A percentile compares a stretch with the other conserved stretches of the same genome.
Evolutionary conservation across 2,329 filamentous ascomycete species (phyloP).

Genomic region (Fusarium sp.): DNA sequence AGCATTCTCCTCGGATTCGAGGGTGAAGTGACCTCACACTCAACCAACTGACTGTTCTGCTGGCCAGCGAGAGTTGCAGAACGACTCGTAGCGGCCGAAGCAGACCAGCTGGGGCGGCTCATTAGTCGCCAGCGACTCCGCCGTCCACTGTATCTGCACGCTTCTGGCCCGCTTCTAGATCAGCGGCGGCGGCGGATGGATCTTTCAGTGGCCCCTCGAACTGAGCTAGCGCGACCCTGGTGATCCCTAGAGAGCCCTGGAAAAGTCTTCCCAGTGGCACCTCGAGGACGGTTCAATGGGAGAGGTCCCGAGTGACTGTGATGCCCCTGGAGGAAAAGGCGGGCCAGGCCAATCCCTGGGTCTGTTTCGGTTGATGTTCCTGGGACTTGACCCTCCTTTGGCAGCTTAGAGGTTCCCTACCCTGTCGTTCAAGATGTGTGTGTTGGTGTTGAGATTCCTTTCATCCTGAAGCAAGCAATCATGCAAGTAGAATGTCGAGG

Average conservation of each 20-base stretch:
- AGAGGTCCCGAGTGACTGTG: conserved; percentile 27
- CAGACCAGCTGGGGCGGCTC: conserved; percentile 40
- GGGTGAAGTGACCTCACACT: conserved; percentile 28
- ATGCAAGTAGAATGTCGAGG: background rate
- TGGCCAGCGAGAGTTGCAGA: conserved; percentile 37
- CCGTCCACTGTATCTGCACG: conserved; percentile 36
- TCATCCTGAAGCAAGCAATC: background rate
- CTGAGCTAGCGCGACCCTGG: conserved; percentile 28
- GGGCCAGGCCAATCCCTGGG: conserved; percentile 36
- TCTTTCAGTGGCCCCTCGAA: conserved; percentile 31
- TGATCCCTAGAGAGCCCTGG: conserved; percentile 31
- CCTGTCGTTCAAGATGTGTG: background rate
- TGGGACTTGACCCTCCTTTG: conserved; percentile 35
- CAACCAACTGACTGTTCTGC: conserved; percentile 9
- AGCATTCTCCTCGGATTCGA: conserved; percentile 5
- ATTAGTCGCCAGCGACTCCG: conserved; percentile 43
- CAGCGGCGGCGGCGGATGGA: conserved; percentile 45
- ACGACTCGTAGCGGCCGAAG: conserved; percentile 44
- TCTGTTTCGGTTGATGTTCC: conserved; percentile 38
- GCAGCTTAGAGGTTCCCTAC: conserved; percentile 25
- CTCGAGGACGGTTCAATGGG: conserved; percentile 11
- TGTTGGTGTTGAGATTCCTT: conserved; percentile 19
- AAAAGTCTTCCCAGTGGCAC: conserved; percentile 24
- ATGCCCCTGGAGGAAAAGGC: conserved; percentile 33
- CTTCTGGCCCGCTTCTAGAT: conserved; percentile 50